These are phyloP conservation scores for Hyaloscypha finlandica DNA, from an alignment of 495 filamentous ascomycete species.

Conservation along the genomic window DNA sequence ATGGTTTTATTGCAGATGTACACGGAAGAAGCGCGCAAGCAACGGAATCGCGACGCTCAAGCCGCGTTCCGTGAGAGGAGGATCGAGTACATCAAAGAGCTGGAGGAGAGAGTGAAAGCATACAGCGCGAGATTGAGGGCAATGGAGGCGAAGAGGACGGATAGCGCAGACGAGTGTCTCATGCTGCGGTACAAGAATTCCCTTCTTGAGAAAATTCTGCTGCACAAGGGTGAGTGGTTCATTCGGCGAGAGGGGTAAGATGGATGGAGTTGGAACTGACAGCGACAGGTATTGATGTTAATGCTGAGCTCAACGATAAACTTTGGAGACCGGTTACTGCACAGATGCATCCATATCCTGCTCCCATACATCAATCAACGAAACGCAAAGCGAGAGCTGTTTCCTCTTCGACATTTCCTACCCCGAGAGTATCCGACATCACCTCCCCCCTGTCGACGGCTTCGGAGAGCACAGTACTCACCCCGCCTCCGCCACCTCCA, in stretches of 20 bases:
- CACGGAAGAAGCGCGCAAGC: conserved; percentile 13
- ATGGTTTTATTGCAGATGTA: conserved; percentile 3
- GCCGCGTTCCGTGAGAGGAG: conserved; percentile 24
- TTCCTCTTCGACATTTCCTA: background rate
- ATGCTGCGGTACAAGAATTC: conserved; percentile 30
- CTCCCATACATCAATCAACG: background rate
- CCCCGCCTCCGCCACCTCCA: background rate
- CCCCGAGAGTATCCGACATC: background rate
- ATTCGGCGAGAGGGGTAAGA: background rate
- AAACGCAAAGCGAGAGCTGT: background rate
- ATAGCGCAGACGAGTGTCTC: conserved; percentile 18
- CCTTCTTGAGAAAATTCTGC: conserved; percentile 24
- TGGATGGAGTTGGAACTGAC: background rate
- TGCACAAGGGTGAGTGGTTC: conserved; percentile 15
- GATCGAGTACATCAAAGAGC: conserved; percentile 23
- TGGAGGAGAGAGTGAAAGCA: conserved; percentile 17
- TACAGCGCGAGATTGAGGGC: conserved; percentile 6
- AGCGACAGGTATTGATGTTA: conserved; percentile 21
- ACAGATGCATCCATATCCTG: background rate
- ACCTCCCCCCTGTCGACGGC: background rate
- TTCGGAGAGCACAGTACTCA: background rate
- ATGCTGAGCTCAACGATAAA: conserved; percentile 14
- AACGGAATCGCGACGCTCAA: conserved; percentile 28
- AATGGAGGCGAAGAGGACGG: background rate
- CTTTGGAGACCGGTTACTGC: background rate